Conservation (phyloP, 495 filamentous ascomycete species). For the Neurospora sp. region DNA sequence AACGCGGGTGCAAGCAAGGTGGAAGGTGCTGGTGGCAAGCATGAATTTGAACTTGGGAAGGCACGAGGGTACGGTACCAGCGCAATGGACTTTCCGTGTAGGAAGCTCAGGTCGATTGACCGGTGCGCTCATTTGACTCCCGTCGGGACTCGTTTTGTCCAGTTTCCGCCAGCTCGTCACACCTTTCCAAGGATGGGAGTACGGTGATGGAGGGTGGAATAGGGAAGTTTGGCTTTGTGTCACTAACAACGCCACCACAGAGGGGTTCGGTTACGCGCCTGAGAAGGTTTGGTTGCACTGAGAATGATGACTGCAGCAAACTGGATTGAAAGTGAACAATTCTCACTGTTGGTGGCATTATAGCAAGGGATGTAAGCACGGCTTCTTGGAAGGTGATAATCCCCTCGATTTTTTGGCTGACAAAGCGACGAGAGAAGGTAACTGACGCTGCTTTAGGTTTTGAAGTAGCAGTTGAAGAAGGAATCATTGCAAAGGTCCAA, state of each 20-base stretch:
- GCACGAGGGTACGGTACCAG: not conserved
- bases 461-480: not conserved
- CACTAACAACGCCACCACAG: not conserved
- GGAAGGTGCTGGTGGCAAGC: not conserved
- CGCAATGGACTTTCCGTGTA: not conserved
- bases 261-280: not conserved
- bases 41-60: not conserved
- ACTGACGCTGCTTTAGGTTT: not conserved
- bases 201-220: not conserved
- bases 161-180: not conserved
- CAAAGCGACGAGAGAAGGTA: not conserved
- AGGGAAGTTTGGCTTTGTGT: not conserved
- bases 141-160: not conserved
- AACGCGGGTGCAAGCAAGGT: not conserved
- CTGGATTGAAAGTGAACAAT: not conserved
- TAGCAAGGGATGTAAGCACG: not conserved
- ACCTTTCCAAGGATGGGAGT: not conserved
- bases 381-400: not conserved
- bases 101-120: not conserved
- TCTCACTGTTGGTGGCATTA: not conserved
- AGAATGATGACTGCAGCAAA: not conserved
- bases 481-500: not conserved
- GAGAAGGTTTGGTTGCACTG: not conserved
- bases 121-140: not conserved
- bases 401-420: not conserved